Evolutionary conservation across 2,329 filamentous ascomycete genomes (phyloP), one percentile per base, ranked within the genome.

Genomic region (Juglanconis sp.): DNA sequence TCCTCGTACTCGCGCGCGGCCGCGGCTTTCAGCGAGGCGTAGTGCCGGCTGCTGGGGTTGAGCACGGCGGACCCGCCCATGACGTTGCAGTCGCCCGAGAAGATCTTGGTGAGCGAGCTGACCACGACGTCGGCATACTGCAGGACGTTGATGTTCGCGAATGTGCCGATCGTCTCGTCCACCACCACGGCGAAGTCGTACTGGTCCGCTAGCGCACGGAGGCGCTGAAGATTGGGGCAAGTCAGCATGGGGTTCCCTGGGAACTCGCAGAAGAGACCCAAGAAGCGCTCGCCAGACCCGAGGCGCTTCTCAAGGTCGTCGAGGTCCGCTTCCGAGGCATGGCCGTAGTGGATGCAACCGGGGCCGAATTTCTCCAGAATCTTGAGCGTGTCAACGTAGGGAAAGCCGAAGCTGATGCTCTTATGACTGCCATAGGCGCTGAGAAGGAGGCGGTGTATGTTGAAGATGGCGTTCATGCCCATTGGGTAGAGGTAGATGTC

Each of bases 381-480:
- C 73, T 99, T 99, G 57, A 98, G 82, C 0, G 95, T 97, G 74
- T 99, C 95, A 56, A 97, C 91, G 68, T 99, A 99, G 0, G 95
- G 92, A 68, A 99, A 99, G n/a, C 95, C 95, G 69, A 92, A 97
- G 69, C 89, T 93, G 70, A 99, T 87, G 72, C 92, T 96, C 74
- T 91, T 90, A 62, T 84, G 71, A 7, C 81, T 77, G 3, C 87
- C 86, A 42, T 87, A 84, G 0, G 85, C 81, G 55, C 79, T 77
- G 64, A 94, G 77, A 54, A 97, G 78, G 48, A 85, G 85, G 53
- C 89, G 87, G 71, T 99, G 95, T 0, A 90, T 83, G 67, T 91
- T 92, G 77, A 92, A 99, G 49, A 99, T 97, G 55, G 94, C 87
- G 69, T 92, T 97, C 93, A 99, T 99, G 42, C 95, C 95, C 46